These are phyloP conservation scores for Fusarium sublunatum DNA, from an alignment of 2,329 filamentous ascomycete genomes.

Conservation along the genomic window DNA sequence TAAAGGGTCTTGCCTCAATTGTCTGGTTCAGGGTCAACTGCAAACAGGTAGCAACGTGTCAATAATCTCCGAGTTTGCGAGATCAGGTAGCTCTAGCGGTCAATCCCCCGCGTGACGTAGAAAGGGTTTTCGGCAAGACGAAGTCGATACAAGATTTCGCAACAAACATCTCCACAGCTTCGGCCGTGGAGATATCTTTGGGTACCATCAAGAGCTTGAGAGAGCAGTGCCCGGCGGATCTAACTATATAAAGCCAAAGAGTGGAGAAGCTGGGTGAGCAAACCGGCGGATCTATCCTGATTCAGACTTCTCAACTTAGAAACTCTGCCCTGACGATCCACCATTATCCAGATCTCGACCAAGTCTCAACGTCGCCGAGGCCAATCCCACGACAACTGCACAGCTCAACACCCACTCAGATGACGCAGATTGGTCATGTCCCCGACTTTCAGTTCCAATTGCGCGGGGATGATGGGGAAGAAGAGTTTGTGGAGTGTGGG, in stretches of 20 bases:
- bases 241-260: conserved; percentile 8
- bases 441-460: conserved; percentile 15
- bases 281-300: conserved; percentile 41
- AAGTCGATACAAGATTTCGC: conserved; percentile 34
- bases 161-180: conserved; percentile 34
- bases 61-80: conserved; percentile 17
- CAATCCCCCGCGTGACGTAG: conserved; percentile 41
- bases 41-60: neutral
- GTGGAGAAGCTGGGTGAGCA: conserved; percentile 1
- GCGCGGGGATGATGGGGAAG: conserved; percentile 37
- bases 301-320: conserved; percentile 29
- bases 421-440: conserved; percentile 41
- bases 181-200: conserved; percentile 37
- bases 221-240: conserved; percentile 34
- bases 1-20: conserved; percentile 2
- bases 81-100: conserved; percentile 19
- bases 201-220: neutral
- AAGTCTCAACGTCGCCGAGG: conserved; percentile 29
- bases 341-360: conserved; percentile 39
- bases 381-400: conserved; percentile 36
- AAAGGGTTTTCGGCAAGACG: conserved; percentile 28
- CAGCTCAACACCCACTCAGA: conserved; percentile 34
- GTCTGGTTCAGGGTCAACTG: neutral
- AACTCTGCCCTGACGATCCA: conserved; percentile 38
- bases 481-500: conserved; percentile 17